Base-by-base conservation (phyloP, 2,329 filamentous ascomycete species). In the Orbilia ellipsospora region DNA sequence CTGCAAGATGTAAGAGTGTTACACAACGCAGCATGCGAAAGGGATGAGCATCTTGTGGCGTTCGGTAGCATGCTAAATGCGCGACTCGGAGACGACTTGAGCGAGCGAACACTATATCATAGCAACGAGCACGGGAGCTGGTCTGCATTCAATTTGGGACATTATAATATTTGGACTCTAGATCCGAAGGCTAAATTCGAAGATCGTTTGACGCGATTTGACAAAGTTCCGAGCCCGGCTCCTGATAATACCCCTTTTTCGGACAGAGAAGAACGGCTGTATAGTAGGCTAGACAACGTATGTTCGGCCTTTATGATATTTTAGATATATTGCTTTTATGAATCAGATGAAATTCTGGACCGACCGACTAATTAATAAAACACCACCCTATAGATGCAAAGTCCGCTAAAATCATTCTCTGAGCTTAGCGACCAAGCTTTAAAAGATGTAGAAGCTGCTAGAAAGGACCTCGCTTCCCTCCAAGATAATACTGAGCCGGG, bases 231-330 rank as follows among this genome's bases (percentile, higher is more conserved):
- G 1, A 6, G 5, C 31, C 31, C 3, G 31, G 5, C 31, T 36
- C 10, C 31, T 36, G 31, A 36, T 7, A 36, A 36, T 36, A 6
- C 18, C 1, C 10, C 13, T 10, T n/a, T 40, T n/a, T 10, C 51
- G 0, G 64, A 63, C 4, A 16, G 57, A 15, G 70, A 68, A 57
- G 48, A 68, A 20, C 52, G 63, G 16, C 52, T 74, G 12, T 74
- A 68, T 48, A 57, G 45, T n/a, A 56, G 59, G 12, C 52, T 74
- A 5, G 54, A 64, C 28, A 54, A 68, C 48, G 70, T 74, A 74
- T 26, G 55, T 23, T 57, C 15, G 40, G 12, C 4, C 2, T 2
- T 23, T 23, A 2, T 23, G 2, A 7, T 15, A 51, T 7, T 31
- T 18, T 16, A 51, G 10, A 40, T 3, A 57, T n/a, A 26, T 23